Conservation (phyloP, 306 rosid species). For the Begonia masoniana region DNA sequence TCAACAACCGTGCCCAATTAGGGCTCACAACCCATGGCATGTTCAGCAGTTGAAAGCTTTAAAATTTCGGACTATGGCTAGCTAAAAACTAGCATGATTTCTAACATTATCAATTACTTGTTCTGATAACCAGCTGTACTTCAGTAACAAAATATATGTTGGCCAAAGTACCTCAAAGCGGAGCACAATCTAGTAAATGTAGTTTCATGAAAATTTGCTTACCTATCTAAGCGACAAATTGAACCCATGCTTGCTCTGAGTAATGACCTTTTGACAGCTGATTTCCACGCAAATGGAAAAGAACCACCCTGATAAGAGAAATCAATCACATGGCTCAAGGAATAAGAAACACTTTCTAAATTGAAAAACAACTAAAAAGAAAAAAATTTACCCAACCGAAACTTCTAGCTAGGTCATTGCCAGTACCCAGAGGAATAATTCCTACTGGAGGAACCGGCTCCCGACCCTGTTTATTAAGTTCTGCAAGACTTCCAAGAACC, state of each 20-base stretch:
- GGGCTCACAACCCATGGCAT: too few relatives aligned
- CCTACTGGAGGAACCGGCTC: slow-evolving; percentile 87
- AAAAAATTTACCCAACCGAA: slow-evolving; percentile 73
- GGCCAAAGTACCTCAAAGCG: too few relatives aligned
- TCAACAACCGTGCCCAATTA: too few relatives aligned
- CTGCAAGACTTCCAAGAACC: slow-evolving; percentile 83
- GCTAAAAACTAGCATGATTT: too few relatives aligned
- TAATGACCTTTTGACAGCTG: slow-evolving; percentile 69
- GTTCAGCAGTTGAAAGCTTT: too few relatives aligned
- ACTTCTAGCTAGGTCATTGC: slow-evolving; percentile 93
- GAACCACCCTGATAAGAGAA: slow-evolving; percentile 76
- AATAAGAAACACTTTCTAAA: slow-evolving; percentile 11
- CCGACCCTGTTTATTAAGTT: slow-evolving; percentile 36
- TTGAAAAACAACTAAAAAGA: slow-evolving; percentile 1
- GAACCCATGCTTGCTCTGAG: slow-evolving; percentile 47
- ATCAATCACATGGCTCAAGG: slow-evolving; percentile 19
- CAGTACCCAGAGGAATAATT: slow-evolving; percentile 87
- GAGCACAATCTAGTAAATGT: neutral
- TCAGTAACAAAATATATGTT: too few relatives aligned
- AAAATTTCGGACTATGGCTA: too few relatives aligned
- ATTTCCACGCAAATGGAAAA: slow-evolving; percentile 85
- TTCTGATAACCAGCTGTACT: too few relatives aligned
- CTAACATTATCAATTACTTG: too few relatives aligned
- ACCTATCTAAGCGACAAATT: slow-evolving; percentile 68
- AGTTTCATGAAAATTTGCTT: neutral